Percentiles rank a stretch among this genome's conserved stretches.
phyloP scores from a whole-genome alignment of 1,284 basidiomycete genomes.

The Cystobasidium slooffiae region DNA sequence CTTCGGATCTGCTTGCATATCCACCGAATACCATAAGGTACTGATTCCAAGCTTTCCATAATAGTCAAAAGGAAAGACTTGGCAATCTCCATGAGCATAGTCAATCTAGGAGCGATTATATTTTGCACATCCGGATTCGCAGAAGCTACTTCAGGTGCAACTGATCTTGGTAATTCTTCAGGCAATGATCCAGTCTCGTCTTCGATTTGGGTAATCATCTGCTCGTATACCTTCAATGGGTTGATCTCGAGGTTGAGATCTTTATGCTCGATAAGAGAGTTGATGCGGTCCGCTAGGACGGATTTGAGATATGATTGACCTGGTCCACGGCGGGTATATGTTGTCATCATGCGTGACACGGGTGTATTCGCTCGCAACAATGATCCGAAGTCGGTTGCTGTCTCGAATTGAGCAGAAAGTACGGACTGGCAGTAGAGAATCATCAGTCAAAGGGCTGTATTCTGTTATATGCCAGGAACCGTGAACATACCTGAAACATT shows the following conservation, averaged over 20 bases:
- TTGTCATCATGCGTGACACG: slow-evolving; percentile 99
- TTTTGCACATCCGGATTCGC: slow-evolving; percentile 94
- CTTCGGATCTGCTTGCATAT: slow-evolving; percentile 99
- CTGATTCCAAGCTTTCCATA: slow-evolving; percentile 94
- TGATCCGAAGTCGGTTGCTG: slow-evolving; percentile 95
- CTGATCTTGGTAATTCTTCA: slow-evolving; percentile 84
- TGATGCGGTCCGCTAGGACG: slow-evolving; percentile 94
- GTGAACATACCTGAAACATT: slow-evolving; percentile 93
- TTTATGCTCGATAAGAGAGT: slow-evolving; percentile 96
- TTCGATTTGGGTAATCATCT: slow-evolving; percentile 97
- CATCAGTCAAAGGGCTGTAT: not conserved
- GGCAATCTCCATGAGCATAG: slow-evolving; percentile 99
- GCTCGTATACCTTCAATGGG: slow-evolving; percentile 97
- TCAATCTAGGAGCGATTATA: slow-evolving; percentile 91
- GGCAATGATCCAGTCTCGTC: slow-evolving; percentile 92
- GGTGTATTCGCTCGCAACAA: slow-evolving; percentile 97
- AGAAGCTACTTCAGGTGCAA: slow-evolving; percentile 89
- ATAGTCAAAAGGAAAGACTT: slow-evolving; percentile 97
- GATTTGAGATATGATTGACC: slow-evolving; percentile 97
- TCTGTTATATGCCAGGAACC: too few relatives aligned
- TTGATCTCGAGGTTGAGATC: slow-evolving; percentile 98
- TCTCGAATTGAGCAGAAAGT: slow-evolving; percentile 96
- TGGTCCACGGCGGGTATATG: slow-evolving; percentile 95
- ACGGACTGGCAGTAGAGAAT: slow-evolving; percentile 71
- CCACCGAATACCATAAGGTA: slow-evolving; percentile 99